These are phyloP conservation scores for Orbilia ellipsospora DNA, from an alignment of 2,329 filamentous ascomycete genomes.

Conservation along the genomic window DNA sequence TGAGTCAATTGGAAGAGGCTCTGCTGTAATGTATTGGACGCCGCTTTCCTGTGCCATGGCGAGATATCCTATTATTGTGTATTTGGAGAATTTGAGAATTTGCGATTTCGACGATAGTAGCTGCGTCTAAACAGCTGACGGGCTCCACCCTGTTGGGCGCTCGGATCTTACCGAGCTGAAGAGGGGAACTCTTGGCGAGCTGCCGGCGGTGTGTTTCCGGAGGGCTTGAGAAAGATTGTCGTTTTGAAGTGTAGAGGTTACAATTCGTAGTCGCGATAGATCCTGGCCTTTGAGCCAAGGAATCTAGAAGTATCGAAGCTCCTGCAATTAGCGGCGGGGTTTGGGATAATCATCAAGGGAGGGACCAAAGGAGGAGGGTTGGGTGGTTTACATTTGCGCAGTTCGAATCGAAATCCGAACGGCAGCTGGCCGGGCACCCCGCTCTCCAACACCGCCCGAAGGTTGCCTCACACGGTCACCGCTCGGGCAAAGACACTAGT, in stretches of 20 bases:
- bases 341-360: neutral
- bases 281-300: neutral
- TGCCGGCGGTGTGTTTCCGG: no score
- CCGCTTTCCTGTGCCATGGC: slow-evolving; percentile 29
- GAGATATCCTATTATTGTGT: neutral
- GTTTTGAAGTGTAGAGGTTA: neutral
- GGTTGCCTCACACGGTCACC: slow-evolving; percentile 9
- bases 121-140: slow-evolving; percentile 3
- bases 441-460: slow-evolving; percentile 25
- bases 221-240: neutral
- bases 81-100: neutral
- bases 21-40: slow-evolving; percentile 36
- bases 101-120: slow-evolving; percentile 1
- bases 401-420: no score
- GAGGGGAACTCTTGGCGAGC: no score
- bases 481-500: neutral
- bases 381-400: neutral
- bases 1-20: slow-evolving; percentile 30
- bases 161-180: neutral
- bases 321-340: neutral
- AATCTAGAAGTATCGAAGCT: neutral
- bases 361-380: neutral
- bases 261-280: neutral
- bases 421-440: slow-evolving; percentile 24
- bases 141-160: slow-evolving; percentile 6